Percentiles rank a stretch among this genome's conserved stretches.
phyloP scores from a whole-genome alignment of 306 rosid genomes.

The Malus sylvestris region DNA sequence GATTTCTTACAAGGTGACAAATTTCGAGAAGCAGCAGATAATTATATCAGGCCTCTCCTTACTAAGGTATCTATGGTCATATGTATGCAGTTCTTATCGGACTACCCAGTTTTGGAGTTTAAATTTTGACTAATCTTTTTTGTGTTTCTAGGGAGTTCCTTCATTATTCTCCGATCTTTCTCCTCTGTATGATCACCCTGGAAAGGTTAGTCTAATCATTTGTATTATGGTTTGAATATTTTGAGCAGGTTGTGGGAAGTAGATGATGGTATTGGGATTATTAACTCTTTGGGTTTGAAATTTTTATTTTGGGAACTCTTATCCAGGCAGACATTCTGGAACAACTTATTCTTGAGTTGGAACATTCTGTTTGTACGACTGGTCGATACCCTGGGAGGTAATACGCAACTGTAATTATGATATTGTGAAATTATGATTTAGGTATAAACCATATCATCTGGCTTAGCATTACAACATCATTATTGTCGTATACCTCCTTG shows the following conservation, averaged over 20 bases:
- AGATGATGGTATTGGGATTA: background rate
- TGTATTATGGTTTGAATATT: conserved; percentile 1
- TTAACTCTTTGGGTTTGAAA: conserved; percentile 11
- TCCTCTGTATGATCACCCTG: conserved; percentile 81
- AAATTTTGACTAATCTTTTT: conserved; percentile 9
- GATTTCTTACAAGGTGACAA: conserved; percentile 84
- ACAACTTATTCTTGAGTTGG: conserved; percentile 74
- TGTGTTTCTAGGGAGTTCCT: conserved; percentile 82
- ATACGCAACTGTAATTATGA: background rate
- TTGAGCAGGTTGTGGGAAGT: background rate
- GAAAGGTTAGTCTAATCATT: conserved; percentile 56
- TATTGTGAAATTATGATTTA: background rate
- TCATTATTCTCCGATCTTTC: conserved; percentile 94
- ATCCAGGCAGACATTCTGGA: conserved; percentile 92
- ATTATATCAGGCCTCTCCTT: conserved; percentile 84
- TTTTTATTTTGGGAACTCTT: conserved; percentile 12
- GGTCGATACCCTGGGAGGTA: conserved; percentile 82
- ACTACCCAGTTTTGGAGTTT: background rate
- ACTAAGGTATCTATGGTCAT: conserved; percentile 55
- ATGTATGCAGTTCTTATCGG: conserved; percentile 2
- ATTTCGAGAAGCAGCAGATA: conserved; percentile 82
- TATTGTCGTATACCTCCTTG: background rate
- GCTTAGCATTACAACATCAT: background rate
- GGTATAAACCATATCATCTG: background rate
- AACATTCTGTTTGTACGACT: conserved; percentile 53